Base-by-base conservation (phyloP, 2,329 filamentous ascomycete genomes). In the Penicillium sp. region DNA sequence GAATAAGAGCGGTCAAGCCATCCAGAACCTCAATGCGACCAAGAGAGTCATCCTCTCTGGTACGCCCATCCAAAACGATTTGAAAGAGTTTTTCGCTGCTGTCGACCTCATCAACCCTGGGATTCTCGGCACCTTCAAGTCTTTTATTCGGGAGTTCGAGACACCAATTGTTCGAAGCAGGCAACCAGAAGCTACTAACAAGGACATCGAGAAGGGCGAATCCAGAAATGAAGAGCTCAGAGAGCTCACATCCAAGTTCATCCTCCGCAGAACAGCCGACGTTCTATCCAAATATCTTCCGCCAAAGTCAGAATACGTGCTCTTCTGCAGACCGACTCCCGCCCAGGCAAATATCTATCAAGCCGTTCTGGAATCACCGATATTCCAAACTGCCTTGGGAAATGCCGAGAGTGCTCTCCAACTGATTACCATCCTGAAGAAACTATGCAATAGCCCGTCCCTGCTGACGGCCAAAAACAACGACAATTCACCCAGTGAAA, bases 361-460 rank as follows among this genome's bases (percentile, higher is more conserved):
- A 47, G 75, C 76, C 49, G 81, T 88, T 31, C 73, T 88, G n/a
- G 74, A 77, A 7, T 87, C 84, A 1, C 80, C 82, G 0, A 72
- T 81, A 4, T 87, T 87, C 57, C 77, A 80, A 43, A 76, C 74
- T 28, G 81, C 81, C 7, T 70, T 87, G 43, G 81, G 83, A 12
- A 84, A 77, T 54, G 74, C 79, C 1, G 82, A 87, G 43, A 77
- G 78, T 41, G 80, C 82, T 2, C 73, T 89, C 2, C 82, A 86
- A 59, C 78, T 88, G 12, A 88, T 88, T 61, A 88, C 81, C 13
- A 76, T 88, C 15, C 71, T 89, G 15, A 88, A 88, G 70, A 88
- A 88, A 65, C 75, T 87, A 15, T 88, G 86, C 73, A 88, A 88
- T 64, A 84, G 83, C 55, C 85, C 85, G 1, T 81, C 78, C 0